A percentile compares a stretch with the other conserved stretches of the same genome.
phyloP scores from a whole-genome alignment of 192 early-diverging fungal genomes.

The Fimicolochytrium jonesii region DNA sequence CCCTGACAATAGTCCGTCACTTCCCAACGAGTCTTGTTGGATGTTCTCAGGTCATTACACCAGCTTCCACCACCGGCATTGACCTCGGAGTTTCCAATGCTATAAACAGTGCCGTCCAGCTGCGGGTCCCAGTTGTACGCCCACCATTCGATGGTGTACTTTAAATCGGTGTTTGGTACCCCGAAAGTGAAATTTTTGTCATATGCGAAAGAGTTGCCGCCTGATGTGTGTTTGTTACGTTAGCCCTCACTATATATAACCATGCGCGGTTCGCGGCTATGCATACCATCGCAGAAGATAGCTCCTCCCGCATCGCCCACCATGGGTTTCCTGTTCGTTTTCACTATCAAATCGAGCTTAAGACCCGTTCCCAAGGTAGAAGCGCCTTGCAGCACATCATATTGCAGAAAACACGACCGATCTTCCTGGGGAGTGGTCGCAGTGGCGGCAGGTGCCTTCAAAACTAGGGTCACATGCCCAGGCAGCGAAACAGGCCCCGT shows the following conservation, averaged over 20 bases:
- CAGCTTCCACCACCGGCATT: background rate
- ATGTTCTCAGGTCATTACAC: background rate
- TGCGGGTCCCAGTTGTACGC: background rate
- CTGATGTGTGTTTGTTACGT: too few species aligned
- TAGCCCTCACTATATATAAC: too few species aligned
- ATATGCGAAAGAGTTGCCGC: background rate
- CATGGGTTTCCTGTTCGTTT: background rate
- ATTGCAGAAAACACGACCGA: background rate
- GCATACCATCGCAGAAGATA: background rate
- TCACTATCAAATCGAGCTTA: background rate
- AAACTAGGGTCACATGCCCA: too few species aligned
- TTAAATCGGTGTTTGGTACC: background rate
- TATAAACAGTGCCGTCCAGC: background rate
- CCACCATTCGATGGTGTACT: background rate
- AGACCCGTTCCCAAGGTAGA: background rate
- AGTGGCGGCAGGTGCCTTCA: too few species aligned
- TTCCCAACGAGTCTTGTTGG: background rate
- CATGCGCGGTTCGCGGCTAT: too few species aligned
- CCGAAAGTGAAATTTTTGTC: background rate
- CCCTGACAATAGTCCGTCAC: background rate
- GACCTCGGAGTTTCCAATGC: background rate
- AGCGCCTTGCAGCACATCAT: background rate
- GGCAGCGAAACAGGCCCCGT: too few species aligned
- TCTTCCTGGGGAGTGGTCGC: background rate
- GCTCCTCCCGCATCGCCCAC: background rate